phyloP scores from a whole-genome alignment of 2,329 filamentous ascomycete genomes.

The Hypoxylon sp. region DNA sequence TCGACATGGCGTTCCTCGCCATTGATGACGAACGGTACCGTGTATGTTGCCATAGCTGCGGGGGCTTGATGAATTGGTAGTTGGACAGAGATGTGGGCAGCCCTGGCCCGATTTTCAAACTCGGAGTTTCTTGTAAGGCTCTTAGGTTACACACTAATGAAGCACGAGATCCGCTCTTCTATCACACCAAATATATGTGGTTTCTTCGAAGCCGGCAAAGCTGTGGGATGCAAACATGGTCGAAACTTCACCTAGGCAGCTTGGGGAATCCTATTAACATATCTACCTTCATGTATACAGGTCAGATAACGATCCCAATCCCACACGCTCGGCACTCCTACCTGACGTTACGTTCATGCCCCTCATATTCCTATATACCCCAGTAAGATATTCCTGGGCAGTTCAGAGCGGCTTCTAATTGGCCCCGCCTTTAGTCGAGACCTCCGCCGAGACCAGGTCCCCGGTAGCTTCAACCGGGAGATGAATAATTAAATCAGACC shows the following conservation, averaged over 20 bases:
- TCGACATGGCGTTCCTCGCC: constrained; percentile 62
- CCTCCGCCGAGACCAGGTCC: constrained; percentile 13
- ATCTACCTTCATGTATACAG: not conserved
- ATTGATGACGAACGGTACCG: constrained; percentile 61
- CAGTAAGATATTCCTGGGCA: constrained; percentile 11
- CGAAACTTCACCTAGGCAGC: constrained; percentile 10
- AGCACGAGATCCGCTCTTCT: constrained; percentile 4
- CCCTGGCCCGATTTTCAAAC: constrained; percentile 18
- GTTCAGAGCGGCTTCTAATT: constrained; percentile 8
- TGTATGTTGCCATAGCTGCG: constrained; percentile 50
- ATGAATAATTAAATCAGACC: constrained; percentile 18
- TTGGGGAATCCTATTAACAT: constrained; percentile 6
- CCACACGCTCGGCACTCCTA: constrained; percentile 6
- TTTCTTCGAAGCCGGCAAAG: constrained; percentile 13
- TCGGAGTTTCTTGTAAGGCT: constrained; percentile 1
- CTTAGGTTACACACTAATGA: constrained; percentile 33
- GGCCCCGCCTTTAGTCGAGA: constrained; percentile 29
- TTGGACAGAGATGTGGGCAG: constrained; percentile 13
- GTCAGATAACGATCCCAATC: not conserved
- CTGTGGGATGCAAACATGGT: constrained; percentile 13
- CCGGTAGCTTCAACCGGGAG: constrained; percentile 37
- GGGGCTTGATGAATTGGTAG: constrained; percentile 16
- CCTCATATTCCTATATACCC: constrained; percentile 34
- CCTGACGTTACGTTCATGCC: constrained; percentile 35
- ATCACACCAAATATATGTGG: constrained; percentile 13